Conservation (phyloP, 345 rosid species). For the Moricandia moricandioides region DNA sequence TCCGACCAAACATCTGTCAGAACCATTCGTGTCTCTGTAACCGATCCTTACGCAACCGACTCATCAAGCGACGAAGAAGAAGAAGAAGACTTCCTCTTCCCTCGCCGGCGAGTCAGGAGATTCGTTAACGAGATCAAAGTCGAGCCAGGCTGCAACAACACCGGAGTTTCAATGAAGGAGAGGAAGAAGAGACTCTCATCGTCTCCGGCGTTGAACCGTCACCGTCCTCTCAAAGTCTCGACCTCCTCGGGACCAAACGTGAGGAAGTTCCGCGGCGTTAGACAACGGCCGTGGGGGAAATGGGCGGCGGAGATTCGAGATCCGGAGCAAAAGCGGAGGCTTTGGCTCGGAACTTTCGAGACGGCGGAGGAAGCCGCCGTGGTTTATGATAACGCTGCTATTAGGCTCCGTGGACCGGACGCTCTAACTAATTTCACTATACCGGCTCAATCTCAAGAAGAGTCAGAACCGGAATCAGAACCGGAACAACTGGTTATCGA, state of each 20-base stretch:
- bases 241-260: slow-evolving; percentile 24
- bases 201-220: slow-evolving; percentile 13
- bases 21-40: slow-evolving; percentile 53
- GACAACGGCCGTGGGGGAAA: slow-evolving; percentile 98
- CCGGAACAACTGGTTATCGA: slow-evolving; percentile 23
- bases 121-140: slow-evolving; percentile 72
- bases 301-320: slow-evolving; percentile 99
- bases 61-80: slow-evolving; percentile 93
- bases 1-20: slow-evolving; percentile 26
- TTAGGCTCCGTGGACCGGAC: slow-evolving; percentile 83
- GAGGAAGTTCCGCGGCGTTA: slow-evolving; percentile 83
- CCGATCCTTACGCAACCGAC: slow-evolving; percentile 86
- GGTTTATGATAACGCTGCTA: slow-evolving; percentile 89
- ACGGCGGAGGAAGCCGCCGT: slow-evolving; percentile 97
- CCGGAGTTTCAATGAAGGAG: background rate
- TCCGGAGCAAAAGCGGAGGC: slow-evolving; percentile 71
- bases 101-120: slow-evolving; percentile 61
- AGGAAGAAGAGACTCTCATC: slow-evolving; percentile 41
- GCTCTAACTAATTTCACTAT: slow-evolving; percentile 72
- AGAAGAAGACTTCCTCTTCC: slow-evolving; percentile 31
- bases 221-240: slow-evolving; percentile 33
- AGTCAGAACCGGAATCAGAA: slow-evolving; percentile 7
- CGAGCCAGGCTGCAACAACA: slow-evolving; percentile 36
- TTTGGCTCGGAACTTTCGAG: slow-evolving; percentile 87
- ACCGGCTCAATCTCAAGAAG: slow-evolving; percentile 36